phyloP scores from a whole-genome alignment of 2,329 filamentous ascomycete genomes.

The Pestalotiopsis sp. region DNA sequence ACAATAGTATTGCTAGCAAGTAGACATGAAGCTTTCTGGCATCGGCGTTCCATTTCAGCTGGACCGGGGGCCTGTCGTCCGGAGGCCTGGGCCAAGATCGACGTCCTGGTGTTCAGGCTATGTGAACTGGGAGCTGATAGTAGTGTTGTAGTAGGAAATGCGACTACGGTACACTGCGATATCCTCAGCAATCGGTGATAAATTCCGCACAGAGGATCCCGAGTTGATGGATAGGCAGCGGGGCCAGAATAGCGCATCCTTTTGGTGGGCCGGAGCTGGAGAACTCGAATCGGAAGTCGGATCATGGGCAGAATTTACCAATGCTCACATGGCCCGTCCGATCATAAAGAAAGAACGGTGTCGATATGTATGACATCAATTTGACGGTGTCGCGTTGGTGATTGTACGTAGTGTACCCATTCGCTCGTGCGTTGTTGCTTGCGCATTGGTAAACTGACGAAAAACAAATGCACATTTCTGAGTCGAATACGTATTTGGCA shows the following conservation, averaged over 20 bases:
- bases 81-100: not conserved
- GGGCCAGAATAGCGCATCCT: not conserved
- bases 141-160: not conserved
- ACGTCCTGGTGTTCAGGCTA: not conserved
- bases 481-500: too few species aligned
- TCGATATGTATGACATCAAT: not conserved
- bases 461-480: too few species aligned
- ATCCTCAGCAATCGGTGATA: not conserved
- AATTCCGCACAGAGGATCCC: not conserved
- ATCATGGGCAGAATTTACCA: not conserved
- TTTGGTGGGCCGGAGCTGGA: not conserved
- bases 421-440: too few species aligned
- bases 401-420: not conserved
- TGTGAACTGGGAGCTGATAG: not conserved
- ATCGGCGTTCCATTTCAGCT: not conserved
- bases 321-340: not conserved
- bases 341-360: not conserved
- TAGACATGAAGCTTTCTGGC: not conserved
- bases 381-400: not conserved
- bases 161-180: not conserved
- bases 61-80: not conserved
- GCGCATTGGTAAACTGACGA: too few species aligned
- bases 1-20: not conserved
- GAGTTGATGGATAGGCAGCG: not conserved
- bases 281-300: not conserved